Percentiles rank a stretch among this genome's conserved stretches.
Conservation (phyloP, 345 rosid genomes). For the Ceriops tagal region DNA sequence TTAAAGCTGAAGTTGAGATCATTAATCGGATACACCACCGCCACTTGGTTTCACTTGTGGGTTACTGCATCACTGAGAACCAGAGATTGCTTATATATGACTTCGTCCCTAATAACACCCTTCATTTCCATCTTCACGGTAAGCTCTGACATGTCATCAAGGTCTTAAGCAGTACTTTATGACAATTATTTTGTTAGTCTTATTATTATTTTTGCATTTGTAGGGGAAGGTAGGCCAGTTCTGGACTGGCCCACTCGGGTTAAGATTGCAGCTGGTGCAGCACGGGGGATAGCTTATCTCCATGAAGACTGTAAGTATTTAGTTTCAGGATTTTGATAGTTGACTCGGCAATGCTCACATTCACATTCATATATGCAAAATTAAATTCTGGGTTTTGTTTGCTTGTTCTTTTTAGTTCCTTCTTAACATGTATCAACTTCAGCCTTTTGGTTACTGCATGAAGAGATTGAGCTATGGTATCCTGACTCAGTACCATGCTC, state of each 20-base stretch:
- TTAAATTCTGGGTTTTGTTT: not conserved
- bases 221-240: conserved; percentile 58
- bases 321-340: conserved; percentile 10
- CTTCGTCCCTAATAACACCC: conserved; percentile 77
- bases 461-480: too few species aligned
- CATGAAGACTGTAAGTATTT: conserved; percentile 86
- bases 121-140: conserved; percentile 96
- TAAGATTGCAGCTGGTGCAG: conserved; percentile 85
- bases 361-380: conserved; percentile 3
- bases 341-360: not conserved
- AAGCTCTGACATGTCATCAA: conserved; percentile 15
- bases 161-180: conserved; percentile 17
- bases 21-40: conserved; percentile 94
- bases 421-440: not conserved
- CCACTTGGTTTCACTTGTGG: conserved; percentile 88
- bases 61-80: conserved; percentile 82
- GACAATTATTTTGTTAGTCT: conserved; percentile 7
- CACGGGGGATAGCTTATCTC: conserved; percentile 96
- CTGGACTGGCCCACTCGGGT: conserved; percentile 78
- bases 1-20: conserved; percentile 90
- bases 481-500: too few species aligned
- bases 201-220: conserved; percentile 16
- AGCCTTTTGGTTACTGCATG: too few species aligned
- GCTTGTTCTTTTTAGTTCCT: conserved; percentile 1
- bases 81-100: conserved; percentile 82